These are phyloP conservation scores for Mercurialis annua DNA, from an alignment of 345 rosid genomes.

Conservation along the genomic window DNA sequence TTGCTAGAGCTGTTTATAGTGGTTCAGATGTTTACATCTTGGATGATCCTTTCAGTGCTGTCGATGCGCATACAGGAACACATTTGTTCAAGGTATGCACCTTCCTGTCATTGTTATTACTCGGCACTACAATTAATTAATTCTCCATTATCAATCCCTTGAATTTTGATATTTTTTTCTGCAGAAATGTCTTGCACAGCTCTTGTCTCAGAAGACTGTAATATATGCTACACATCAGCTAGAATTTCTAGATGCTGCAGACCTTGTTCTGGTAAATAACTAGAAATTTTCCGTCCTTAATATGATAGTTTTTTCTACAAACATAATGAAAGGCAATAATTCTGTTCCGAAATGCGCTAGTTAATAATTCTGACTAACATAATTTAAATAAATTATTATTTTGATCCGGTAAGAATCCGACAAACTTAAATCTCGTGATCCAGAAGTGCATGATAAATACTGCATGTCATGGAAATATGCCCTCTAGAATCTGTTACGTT, in stretches of 20 bases:
- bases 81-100: constrained; percentile 61
- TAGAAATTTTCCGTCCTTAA: not conserved
- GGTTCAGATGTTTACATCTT: constrained; percentile 63
- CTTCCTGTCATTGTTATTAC: not conserved
- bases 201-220: constrained; percentile 53
- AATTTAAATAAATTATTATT: too few relatives aligned
- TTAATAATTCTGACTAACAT: too few relatives aligned
- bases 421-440: too few relatives aligned
- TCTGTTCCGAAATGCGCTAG: too few relatives aligned
- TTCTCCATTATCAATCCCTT: not conserved
- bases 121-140: not conserved
- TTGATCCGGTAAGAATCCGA: too few relatives aligned
- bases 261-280: constrained; percentile 50
- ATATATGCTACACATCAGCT: constrained; percentile 63
- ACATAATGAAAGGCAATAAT: too few relatives aligned
- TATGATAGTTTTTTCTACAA: too few relatives aligned
- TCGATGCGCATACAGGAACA: constrained; percentile 74
- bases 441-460: too few relatives aligned
- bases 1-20: constrained; percentile 71
- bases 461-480: not conserved
- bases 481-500: constrained; percentile 6
- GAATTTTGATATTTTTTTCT: constrained; percentile 5
- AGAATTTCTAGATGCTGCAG: constrained; percentile 60
- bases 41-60: constrained; percentile 79
- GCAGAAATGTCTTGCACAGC: constrained; percentile 57